Evolutionary conservation across 352 stramenopile genomes (phyloP), one percentile per base, ranked within the genome.

Genomic region (Phytopythium cucurbitacearum): DNA sequence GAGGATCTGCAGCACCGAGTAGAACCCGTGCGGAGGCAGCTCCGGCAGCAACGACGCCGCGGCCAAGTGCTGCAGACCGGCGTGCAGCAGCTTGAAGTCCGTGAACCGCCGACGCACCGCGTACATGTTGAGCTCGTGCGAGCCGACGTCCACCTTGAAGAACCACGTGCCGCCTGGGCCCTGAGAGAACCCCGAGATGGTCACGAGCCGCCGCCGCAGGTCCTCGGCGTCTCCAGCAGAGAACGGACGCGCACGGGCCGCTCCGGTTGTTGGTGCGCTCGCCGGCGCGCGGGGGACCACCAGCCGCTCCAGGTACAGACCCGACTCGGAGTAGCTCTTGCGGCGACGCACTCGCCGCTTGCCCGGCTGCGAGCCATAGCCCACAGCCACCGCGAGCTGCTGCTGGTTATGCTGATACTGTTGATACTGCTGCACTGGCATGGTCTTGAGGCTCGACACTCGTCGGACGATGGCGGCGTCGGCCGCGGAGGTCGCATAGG

Each of bases 271-370:
- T 13, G 67, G 53, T 0, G 69, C 62, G 38, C 59, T 53, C 2
- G 51, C 28, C 10, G 62, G 33, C 32, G 32, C 13, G 0, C 51
- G 52, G 9, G 9, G 15, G 12, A 34, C 35, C 9, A 69, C 42
- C 65, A 80, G 73, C 12, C 68, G 65, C 61, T 89, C 78, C 16
- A 89, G 67, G 28, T 64, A 60, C 32, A 75, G 36, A 4, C 69
- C 78, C 3, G 73, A 73, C 54, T 85, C 78, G 5, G 78, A 87
- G 65, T 83, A 75, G 65, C 78, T 86, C 63, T 89, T 89, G 63
- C 76, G 57, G 57, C 78, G 67, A 8, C 60, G 65, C 41, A 57
- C 41, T n/a, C 58, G 59, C 3, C 60, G 56, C 38, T 49, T 48
- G 40, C 56, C 49, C 36, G 51, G 51, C 50, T 57, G 56, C 40